A percentile compares a stretch with the other conserved stretches of the same genome.
Conservation (phyloP, 805 yeast genomes). For the Starmerella ratchasimensis region DNA sequence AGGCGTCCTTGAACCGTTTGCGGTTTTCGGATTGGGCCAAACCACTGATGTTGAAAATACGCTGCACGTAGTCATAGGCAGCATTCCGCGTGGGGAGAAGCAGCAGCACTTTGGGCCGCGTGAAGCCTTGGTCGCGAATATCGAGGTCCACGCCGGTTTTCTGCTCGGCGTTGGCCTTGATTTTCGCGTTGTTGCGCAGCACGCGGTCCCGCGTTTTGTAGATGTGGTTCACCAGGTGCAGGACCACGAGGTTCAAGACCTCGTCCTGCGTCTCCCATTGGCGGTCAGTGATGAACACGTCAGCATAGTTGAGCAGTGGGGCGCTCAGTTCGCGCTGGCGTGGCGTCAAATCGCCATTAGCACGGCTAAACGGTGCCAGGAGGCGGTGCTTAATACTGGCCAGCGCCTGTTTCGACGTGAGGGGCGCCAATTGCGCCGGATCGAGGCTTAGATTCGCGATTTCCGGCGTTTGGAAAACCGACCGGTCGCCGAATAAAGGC, state of each 20-base stretch:
- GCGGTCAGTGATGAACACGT: slow-evolving; percentile 47
- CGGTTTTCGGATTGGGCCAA: slow-evolving; percentile 68
- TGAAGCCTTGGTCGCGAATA: slow-evolving; percentile 90
- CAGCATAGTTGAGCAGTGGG: slow-evolving; percentile 61
- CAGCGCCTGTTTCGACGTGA: slow-evolving; percentile 2
- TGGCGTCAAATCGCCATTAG: slow-evolving; percentile 27
- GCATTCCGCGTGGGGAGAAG: slow-evolving; percentile 72
- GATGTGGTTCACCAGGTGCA: slow-evolving; percentile 73
- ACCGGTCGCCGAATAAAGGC: slow-evolving; percentile 19
- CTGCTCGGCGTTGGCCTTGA: slow-evolving; percentile 18
- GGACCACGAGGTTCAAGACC: slow-evolving; percentile 47
- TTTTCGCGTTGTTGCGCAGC: slow-evolving; percentile 55
- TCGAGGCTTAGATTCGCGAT: not conserved
- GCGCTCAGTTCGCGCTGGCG: slow-evolving; percentile 43
- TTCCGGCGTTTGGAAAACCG: slow-evolving; percentile 13
- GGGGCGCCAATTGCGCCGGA: not conserved
- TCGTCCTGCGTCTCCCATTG: slow-evolving; percentile 36
- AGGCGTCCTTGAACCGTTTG: slow-evolving; percentile 60
- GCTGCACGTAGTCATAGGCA: slow-evolving; percentile 54
- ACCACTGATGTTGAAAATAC: slow-evolving; percentile 48
- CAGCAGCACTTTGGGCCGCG: slow-evolving; percentile 77
- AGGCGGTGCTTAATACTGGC: slow-evolving; percentile 34
- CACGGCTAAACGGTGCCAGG: slow-evolving; percentile 23
- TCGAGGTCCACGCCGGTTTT: slow-evolving; percentile 19
- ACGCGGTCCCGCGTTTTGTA: slow-evolving; percentile 78